phyloP scores from a whole-genome alignment of 2,329 filamentous ascomycete species.

The Endoconidiophora polonica region DNA sequence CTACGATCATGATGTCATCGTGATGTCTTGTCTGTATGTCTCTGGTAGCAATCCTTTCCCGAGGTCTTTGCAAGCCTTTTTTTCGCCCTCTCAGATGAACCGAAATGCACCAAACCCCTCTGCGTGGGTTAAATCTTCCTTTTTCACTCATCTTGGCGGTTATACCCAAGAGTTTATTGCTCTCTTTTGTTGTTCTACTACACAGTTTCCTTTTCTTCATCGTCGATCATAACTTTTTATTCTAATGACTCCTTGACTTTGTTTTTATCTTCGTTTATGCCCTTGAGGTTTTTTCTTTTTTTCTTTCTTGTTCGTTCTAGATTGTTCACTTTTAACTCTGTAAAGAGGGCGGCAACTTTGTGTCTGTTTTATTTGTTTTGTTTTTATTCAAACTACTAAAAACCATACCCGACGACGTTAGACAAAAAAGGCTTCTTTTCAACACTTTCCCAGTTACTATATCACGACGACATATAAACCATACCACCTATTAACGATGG shows the following conservation, averaged over 20 bases:
- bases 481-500: neutral
- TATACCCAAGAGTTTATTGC: conserved; percentile 7
- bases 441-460: too few species aligned
- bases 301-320: conserved; percentile 4
- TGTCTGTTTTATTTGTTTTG: conserved; percentile 3
- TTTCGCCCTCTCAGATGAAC: too few species aligned
- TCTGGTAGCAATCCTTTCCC: too few species aligned
- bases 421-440: too few species aligned
- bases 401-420: too few species aligned
- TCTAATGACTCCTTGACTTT: conserved; percentile 1
- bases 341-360: conserved; percentile 11
- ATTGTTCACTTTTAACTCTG: conserved; percentile 8
- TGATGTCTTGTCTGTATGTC: too few species aligned
- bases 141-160: neutral
- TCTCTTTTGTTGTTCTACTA: neutral
- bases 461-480: neutral
- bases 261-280: neutral
- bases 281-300: neutral
- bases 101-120: too few species aligned
- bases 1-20: too few species aligned
- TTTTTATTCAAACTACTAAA: neutral
- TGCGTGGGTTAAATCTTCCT: neutral
- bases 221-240: neutral
- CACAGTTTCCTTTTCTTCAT: neutral
- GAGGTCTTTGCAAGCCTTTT: too few species aligned